Base-by-base conservation (phyloP, 306 rosid genomes). In the Quercus engelmannii region DNA sequence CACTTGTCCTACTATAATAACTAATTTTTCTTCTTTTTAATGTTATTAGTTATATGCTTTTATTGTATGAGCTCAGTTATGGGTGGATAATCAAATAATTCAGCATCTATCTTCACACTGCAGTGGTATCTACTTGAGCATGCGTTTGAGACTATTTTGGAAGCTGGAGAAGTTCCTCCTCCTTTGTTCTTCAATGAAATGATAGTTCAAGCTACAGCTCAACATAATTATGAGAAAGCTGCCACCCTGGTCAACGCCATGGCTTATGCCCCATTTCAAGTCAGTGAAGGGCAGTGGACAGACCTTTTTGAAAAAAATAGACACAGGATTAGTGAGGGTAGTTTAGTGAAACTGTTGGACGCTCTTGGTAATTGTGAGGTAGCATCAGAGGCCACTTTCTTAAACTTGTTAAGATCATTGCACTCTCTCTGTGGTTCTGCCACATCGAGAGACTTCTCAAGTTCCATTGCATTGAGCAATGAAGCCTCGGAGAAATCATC, bases 71-170 rank as follows among this genome's bases (percentile, higher is more conserved):
- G 30, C 63, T 62, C 26, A 64, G 25, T 46, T 59, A 12, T 49
- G 30, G 54, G 21, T 65, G 4, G 51, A 52, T 71, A 63, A 23
- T 72, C 78, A 76, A 76, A 52, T 76, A 68, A 79, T 73, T 85
- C 74, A 74, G 72, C 56, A 14, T 73, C 18, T 68, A 69, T 77
- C 78, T 83, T 70, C 79, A 74, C 79, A n/a, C 71, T 88, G 90
- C 91, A 92, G 99, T 81, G 88, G 78, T 85, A 86, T 84, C 85
- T 95, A 21, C 88, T 95, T 77, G 97, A 90, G 89, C 97, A 95
- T 84, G 98, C 97, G 69, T 92, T 92, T 82, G 92, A 95, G 74
- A 67, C 76, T 55, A 82, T 85, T 79, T 83, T 95, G 83, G 97
- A 91, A 80, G 91, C 92, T 49, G 97, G 91, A 75, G 95, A 91